Evolutionary conservation across 2,329 filamentous ascomycete genomes (phyloP).

Genomic region (Aspergillus quadrilineatus): DNA sequence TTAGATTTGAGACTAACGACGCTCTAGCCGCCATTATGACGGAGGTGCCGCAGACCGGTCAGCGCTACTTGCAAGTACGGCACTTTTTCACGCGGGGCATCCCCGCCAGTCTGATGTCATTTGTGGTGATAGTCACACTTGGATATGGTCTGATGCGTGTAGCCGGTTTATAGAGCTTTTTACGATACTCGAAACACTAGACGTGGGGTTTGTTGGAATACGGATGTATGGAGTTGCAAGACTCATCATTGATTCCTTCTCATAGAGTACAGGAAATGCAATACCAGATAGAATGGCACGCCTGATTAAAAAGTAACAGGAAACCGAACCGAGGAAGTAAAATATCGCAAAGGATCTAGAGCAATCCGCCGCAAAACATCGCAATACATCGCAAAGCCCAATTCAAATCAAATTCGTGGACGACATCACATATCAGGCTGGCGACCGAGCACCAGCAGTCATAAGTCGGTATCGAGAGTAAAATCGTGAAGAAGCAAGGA

Average conservation of each 20-base stretch:
- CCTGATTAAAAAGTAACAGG: constrained; percentile 7
- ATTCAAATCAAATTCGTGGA: constrained; percentile 9
- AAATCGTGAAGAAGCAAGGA: background rate
- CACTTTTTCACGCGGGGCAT: constrained; percentile 96
- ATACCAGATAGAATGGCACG: constrained; percentile 7
- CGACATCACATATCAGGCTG: constrained; percentile 5
- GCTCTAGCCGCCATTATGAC: constrained; percentile 92
- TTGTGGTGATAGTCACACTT: constrained; percentile 78
- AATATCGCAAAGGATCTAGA: background rate
- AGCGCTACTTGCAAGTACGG: constrained; percentile 85
- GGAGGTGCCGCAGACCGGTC: constrained; percentile 86
- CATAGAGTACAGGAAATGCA: constrained; percentile 12
- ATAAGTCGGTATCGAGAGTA: background rate
- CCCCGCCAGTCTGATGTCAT: constrained; percentile 78
- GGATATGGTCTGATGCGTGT: constrained; percentile 89
- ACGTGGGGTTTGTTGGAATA: background rate
- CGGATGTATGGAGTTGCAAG: background rate
- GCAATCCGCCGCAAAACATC: background rate
- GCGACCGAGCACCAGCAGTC: constrained; percentile 1
- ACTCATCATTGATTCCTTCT: constrained; percentile 3
- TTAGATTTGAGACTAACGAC: constrained; percentile 11
- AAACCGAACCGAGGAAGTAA: background rate
- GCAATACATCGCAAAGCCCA: background rate
- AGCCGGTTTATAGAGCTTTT: constrained; percentile 56
- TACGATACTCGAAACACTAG: background rate